Evolutionary conservation across 2,329 filamentous ascomycete species (phyloP), one percentile per base, ranked within the genome.

Genomic region (Colletotrichum incanum): DNA sequence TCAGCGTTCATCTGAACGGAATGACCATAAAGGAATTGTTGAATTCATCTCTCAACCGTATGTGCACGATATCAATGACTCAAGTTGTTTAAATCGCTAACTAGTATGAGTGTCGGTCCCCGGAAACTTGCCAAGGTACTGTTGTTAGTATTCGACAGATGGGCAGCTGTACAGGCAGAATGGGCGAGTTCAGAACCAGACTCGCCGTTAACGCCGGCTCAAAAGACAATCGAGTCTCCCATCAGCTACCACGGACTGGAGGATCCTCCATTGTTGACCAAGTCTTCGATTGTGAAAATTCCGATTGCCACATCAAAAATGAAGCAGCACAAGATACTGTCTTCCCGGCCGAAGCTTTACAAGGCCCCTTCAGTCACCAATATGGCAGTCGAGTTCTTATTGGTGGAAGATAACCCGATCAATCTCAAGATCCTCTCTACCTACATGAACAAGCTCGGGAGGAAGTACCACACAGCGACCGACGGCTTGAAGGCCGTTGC

Each of bases 321-420:
- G n/a, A 31, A 5, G 16, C 14, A 18, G 23, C 18, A n/a, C 6
- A 20, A 2, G 18, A 54, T 11, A 3, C 26, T 11, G 3, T 11
- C 26, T 16, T 28, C 23, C 11, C 49, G 49, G n/a, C 49, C 49
- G 26, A 28, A 52, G 49, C 14, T 52, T 52, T 28, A 5, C 12
- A 52, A 18, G 23, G 11, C 49, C 5, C 49, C 49, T 52, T 28
- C 49, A 18, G 18, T 23, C 28, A n/a, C 9, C 2, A 37, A 14
- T 6, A 4, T 8, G 20, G 6, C 63, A 23, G 20, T 16, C 16
- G 20, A 55, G 9, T 67, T 82, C 16, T 76, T 85, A 0, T 77
- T 85, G 0, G 83, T 84, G 0, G 82, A 85, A 31, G 83, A 84
- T 62, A 84, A 84, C 65, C 72, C 74, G 14, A 84, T 84, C 67